Conservation (phyloP, 2,329 filamentous ascomycete species). For the Pseudogymnoascus sp. region DNA sequence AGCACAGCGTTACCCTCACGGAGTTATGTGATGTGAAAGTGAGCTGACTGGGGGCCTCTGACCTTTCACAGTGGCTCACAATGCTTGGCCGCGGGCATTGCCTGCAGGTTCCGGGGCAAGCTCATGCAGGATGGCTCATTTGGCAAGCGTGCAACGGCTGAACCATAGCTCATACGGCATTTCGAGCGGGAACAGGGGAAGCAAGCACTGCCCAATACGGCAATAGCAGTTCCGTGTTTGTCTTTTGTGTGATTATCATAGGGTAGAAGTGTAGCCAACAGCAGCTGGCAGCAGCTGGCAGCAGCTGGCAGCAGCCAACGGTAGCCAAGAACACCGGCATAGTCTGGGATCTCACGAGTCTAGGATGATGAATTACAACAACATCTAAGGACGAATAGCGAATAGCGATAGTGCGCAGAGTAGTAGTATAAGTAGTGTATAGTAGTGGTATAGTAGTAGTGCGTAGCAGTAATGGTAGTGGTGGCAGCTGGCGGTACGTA, state of each 20-base stretch:
- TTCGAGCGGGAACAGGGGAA: not conserved
- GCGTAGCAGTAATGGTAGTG: not conserved
- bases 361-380: not conserved
- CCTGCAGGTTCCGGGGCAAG: conserved; percentile 4
- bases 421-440: not conserved
- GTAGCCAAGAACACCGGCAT: not conserved
- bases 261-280: not conserved
- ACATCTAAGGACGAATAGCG: not conserved
- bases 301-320: not conserved
- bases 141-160: conserved; percentile 1
- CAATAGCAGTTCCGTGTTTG: not conserved
- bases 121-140: conserved; percentile 2
- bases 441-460: not conserved
- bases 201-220: not conserved
- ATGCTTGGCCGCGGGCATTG: conserved; percentile 1
- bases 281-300: no score
- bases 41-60: not conserved
- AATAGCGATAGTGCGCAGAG: not conserved
- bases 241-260: not conserved
- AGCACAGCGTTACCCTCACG: not conserved
- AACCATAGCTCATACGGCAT: not conserved
- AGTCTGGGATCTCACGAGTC: not conserved
- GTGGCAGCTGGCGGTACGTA: not conserved
- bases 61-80: not conserved
- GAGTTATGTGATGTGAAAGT: not conserved